These are phyloP conservation scores for Phialocephala sp. DNA, from an alignment of 2,329 filamentous ascomycete species.

Conservation along the genomic window DNA sequence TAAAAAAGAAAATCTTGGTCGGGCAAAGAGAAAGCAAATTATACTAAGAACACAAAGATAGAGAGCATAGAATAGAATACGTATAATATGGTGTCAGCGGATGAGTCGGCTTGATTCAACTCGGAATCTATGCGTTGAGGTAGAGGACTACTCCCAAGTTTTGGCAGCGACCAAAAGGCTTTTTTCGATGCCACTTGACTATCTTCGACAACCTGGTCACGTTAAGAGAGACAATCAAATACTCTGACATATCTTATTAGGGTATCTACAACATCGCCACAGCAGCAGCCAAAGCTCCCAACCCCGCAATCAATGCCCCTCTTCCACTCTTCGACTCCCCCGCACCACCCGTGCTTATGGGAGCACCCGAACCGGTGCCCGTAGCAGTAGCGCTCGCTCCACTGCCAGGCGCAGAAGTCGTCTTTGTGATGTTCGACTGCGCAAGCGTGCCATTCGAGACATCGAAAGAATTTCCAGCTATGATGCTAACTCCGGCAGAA, in stretches of 20 bases:
- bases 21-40: no score
- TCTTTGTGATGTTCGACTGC: slow-evolving; percentile 15
- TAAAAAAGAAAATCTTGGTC: no score
- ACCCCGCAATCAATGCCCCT: slow-evolving; percentile 25
- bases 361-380: slow-evolving; percentile 4
- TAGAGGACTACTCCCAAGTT: no score
- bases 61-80: no score
- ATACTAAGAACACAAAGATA: no score
- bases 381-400: slow-evolving; percentile 13
- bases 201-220: no score
- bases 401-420: slow-evolving; percentile 5
- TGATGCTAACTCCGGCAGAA: slow-evolving; percentile 24
- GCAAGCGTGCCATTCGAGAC: slow-evolving; percentile 31
- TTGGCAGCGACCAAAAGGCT: no score
- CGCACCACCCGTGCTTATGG: slow-evolving; percentile 11
- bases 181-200: no score
- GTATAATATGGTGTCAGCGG: no score
- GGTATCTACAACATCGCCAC: slow-evolving; percentile 27
- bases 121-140: no score
- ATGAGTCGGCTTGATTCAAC: no score
- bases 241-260: neutral
- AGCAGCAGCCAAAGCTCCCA: slow-evolving; percentile 30
- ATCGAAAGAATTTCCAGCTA: slow-evolving; percentile 37
- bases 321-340: slow-evolving; percentile 3
- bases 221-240: no score